Percentiles rank a stretch among this genome's conserved stretches.
Conservation (phyloP, 1,139 yeast genomes). For the Hyphopichia fennica region DNA sequence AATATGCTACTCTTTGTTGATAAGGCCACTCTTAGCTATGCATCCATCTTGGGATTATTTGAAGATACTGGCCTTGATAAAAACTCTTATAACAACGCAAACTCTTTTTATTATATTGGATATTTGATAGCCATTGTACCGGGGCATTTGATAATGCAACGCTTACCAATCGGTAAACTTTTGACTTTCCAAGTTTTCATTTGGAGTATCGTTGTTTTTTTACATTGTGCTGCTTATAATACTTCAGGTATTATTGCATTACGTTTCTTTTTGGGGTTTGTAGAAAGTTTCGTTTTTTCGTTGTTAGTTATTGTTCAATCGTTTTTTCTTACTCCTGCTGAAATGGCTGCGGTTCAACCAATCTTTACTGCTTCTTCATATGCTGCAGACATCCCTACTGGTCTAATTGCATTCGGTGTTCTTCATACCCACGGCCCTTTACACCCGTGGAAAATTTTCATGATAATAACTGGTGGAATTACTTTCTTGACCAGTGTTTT, state of each 20-base stretch:
- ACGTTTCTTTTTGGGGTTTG: slow-evolving; percentile 43
- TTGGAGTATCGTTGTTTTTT: slow-evolving; percentile 29
- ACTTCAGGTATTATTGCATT: slow-evolving; percentile 36
- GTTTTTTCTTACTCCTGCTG: slow-evolving; percentile 36
- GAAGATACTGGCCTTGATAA: slow-evolving; percentile 34
- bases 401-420: slow-evolving; percentile 41
- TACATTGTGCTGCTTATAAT: slow-evolving; percentile 33
- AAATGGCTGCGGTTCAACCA: slow-evolving; percentile 36
- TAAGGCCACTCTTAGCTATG: slow-evolving; percentile 41
- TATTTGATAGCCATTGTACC: slow-evolving; percentile 34
- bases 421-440: slow-evolving; percentile 20
- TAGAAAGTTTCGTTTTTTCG: slow-evolving; percentile 39
- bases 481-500: slow-evolving; percentile 27
- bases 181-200: slow-evolving; percentile 23
- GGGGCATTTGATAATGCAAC: slow-evolving; percentile 27
- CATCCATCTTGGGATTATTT: slow-evolving; percentile 38
- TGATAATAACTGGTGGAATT: slow-evolving; percentile 39
- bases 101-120: slow-evolving; percentile 36
- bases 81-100: slow-evolving; percentile 29
- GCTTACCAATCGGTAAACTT: slow-evolving; percentile 28
- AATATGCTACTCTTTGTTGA: slow-evolving; percentile 39
- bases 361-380: slow-evolving; percentile 40
- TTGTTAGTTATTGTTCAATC: slow-evolving; percentile 32
- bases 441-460: slow-evolving; percentile 34
- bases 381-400: slow-evolving; percentile 39